Base-by-base conservation (phyloP, 2,329 filamentous ascomycete genomes). In the Phoma herbarum region DNA sequence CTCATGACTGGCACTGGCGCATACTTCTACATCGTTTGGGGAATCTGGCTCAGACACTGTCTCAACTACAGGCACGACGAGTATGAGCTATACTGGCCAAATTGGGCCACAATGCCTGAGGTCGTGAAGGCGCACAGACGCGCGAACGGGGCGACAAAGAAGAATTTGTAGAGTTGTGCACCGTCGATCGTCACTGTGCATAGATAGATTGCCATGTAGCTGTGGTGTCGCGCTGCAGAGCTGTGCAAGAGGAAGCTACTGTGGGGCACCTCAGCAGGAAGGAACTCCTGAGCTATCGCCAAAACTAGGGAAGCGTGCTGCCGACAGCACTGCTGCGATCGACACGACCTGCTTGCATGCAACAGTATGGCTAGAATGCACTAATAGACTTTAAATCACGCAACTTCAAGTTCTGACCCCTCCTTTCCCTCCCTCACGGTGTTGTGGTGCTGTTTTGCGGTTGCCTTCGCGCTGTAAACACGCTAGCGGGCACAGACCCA, bases 11-110 rank as follows among this genome's bases (percentile, higher is more conserved):
- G 91, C 12, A 81, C 89, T 33, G 92, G 92, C 74, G 91, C 91
- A 16, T 96, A 96, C 76, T 90, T 89, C 72, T 92, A 94, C 73
- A 92, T 96, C 66, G 81, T 87, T 14, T 96, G 92, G 91, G 89
- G 91, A 14, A 87, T 93, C 25, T 94, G 91, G 89, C 82, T 95
- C 18, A 86, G 91, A 39, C 88, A 90, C 62, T 92, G 90, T 67
- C 79, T 95, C 48, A 91, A 93, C 61, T 86, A 87, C 3, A 83
- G 83, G 44, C 90, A 92, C 69, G 85, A 90, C 41, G 86, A 93
- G 70, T 95, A 88, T 71, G 82, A 84, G 67, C 79, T 95, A 55
- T 70, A 84, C 50, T 96, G 92, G 91, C 85, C 88, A 1, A 85
- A 83, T 23, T 64, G 86, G 14, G 84, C 81, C 7, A 85, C 76